Conservation (phyloP, 345 rosid genomes). For the Sonneratia alba region DNA sequence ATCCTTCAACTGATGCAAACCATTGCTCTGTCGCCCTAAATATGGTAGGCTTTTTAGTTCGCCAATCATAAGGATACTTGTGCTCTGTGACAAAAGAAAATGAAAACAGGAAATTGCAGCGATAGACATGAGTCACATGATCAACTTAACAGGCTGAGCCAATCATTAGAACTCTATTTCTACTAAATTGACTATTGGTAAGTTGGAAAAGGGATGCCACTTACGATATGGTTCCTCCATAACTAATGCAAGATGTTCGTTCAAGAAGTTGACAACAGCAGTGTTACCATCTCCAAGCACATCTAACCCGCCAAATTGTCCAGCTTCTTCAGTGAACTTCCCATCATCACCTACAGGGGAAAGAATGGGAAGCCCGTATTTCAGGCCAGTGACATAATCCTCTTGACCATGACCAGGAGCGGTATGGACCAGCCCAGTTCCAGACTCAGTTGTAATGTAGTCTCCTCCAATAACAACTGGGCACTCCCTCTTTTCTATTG, state of each 20-base stretch:
- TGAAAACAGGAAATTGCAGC: constrained; percentile 4
- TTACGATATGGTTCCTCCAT: constrained; percentile 90
- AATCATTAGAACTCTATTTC: background rate
- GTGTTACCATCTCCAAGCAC: constrained; percentile 89
- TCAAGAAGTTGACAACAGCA: constrained; percentile 73
- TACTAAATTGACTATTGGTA: background rate
- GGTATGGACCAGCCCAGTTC: constrained; percentile 96
- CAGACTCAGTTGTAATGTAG: constrained; percentile 94
- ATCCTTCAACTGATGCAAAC: constrained; percentile 98
- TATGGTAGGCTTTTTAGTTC: constrained; percentile 89
- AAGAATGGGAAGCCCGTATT: constrained; percentile 69
- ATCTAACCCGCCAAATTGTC: constrained; percentile 72
- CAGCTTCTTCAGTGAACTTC: constrained; percentile 86
- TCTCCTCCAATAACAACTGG: constrained; percentile 88
- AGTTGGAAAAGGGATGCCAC: constrained; percentile 12
- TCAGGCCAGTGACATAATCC: constrained; percentile 77
- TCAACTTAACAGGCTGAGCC: background rate
- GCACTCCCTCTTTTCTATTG: constrained; percentile 60
- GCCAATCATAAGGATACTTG: constrained; percentile 97
- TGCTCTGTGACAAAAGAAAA: constrained; percentile 44
- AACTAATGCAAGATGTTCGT: constrained; percentile 49
- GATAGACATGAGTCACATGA: background rate
- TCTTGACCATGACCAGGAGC: constrained; percentile 99
- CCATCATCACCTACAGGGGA: constrained; percentile 94
- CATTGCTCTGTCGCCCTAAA: constrained; percentile 98